Base-by-base conservation (phyloP, 495 filamentous ascomycete genomes). In the Chaetomium fimeti region DNA sequence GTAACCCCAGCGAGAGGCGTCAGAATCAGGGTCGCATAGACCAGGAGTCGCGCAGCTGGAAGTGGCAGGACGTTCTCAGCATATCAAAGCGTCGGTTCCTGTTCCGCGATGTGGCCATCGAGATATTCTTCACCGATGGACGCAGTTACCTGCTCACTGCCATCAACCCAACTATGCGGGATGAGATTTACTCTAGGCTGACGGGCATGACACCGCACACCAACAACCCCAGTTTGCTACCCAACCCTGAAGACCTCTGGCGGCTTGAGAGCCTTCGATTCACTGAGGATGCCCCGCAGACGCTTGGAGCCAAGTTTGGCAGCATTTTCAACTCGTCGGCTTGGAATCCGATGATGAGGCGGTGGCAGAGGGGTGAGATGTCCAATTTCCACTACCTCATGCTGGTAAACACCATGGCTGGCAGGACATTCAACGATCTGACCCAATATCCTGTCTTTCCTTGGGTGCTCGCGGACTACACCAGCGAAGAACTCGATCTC, bases 311-410 rank as follows among this genome's bases (percentile, higher is more conserved):
- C 18, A 92, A 92, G 70, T 92, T 98, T 73, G 92, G 91, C n/a
- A 96, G 88, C 74, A 93, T 97, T 15, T 98, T 98, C 78, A 91
- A 91, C 61, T 84, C 87, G 18, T 83, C 82, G 12, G 78, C 80
- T 7, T 84, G 82, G 82, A 92, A 91, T 70, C 91, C 92, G 29
- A 88, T 91, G 51, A 98, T 95, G 65, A 88, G 87, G 42, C 90
- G 88, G 79, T 98, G 94, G 94, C 82, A 91, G 59, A 89, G 87
- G 71, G 95, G 94, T 7, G 95, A 98, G 69, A 91, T 97, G 11
- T 98, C 95, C 7, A 98, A 98, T 73, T 98, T 98, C 70, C 92
- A 97, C 74, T 98, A 98, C 74, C 83, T 98, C 29, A 98, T 98
- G 95, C 83, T 96, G 51, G 85, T 98, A 72, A 98, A 98, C 71